Conservation (phyloP, 208 protist genomes). For the Lotmaria passim region DNA sequence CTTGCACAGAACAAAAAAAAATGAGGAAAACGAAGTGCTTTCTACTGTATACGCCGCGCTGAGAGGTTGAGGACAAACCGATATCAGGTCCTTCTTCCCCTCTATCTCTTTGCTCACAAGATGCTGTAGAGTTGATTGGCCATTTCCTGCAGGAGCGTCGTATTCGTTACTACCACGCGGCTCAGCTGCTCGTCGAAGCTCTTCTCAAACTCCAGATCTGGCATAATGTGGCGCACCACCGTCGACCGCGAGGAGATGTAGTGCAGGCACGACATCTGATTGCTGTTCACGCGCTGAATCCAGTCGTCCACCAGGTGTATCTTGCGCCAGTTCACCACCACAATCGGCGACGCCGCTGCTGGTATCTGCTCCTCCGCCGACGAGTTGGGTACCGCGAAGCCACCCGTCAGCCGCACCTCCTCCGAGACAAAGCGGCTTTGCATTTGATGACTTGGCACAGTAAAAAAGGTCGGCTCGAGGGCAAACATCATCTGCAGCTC, state of each 20-base stretch:
- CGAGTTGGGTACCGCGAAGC: not conserved
- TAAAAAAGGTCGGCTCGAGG: slow-evolving; percentile 48
- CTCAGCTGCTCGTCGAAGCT: slow-evolving; percentile 46
- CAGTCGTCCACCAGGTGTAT: slow-evolving; percentile 53
- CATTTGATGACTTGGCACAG: slow-evolving; percentile 23
- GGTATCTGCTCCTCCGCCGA: slow-evolving; percentile 11
- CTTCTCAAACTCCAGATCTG: slow-evolving; percentile 35
- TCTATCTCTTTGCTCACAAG: slow-evolving; percentile 7
- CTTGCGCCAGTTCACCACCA: slow-evolving; percentile 66
- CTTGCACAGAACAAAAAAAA: not conserved
- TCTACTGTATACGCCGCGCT: no score
- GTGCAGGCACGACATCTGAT: slow-evolving; percentile 43
- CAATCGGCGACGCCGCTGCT: slow-evolving; percentile 20
- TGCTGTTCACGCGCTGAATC: slow-evolving; percentile 30
- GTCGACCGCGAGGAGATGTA: slow-evolving; percentile 38
- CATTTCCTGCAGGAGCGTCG: slow-evolving; percentile 37
- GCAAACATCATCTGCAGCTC: slow-evolving; percentile 43
- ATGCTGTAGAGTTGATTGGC: slow-evolving; percentile 32
- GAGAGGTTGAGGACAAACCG: no score
- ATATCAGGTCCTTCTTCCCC: not conserved
- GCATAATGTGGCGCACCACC: slow-evolving; percentile 28
- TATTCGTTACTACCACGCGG: slow-evolving; percentile 35
- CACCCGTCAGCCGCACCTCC: slow-evolving; percentile 17
- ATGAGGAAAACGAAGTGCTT: no score
- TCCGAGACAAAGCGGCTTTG: slow-evolving; percentile 23